Base-by-base conservation (phyloP, 108 stramenopile species). In the Discostella pseudostelligera region DNA sequence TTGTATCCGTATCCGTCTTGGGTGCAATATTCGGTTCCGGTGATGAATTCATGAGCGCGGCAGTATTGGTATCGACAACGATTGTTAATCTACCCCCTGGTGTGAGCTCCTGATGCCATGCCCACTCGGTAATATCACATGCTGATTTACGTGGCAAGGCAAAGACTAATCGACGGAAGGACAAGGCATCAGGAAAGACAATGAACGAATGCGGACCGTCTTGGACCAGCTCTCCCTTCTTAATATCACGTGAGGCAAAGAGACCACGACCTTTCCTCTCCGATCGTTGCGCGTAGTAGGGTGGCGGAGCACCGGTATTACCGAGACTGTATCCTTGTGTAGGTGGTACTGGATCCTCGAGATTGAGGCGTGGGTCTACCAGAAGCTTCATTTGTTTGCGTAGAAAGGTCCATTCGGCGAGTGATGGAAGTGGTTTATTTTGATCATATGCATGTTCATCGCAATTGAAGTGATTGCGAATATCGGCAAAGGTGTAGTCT, bases 41-140 rank as follows among this genome's bases (percentile, higher is more conserved):
- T 8, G 32, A 29, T 0, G 53, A 25, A 61, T 61, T 61, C 60
- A 46, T 61, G 0, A 54, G n/a, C 29, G 53, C 53, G 1, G 53
- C 26, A 8, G 32, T 54, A 16, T 54, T 54, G 14, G 26, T 12
- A 35, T 54, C 53, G 11, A 54, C 53, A 0, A 35, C 13, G 11
- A 54, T 35, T 5, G 7, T 29, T 11, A 54, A 6, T 1, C 13
- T 54, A 1, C 53, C 53, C 4, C 0, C 32, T 13, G 9, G 1
- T 2, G 53, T 12, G 1, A 54, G 53, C 14, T 13, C 14, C 10
- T 61, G 44, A 16, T 21, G 14, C 60, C 60, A 61, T 0, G 44
- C 44, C 60, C 60, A 61, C 24, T 46, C 44, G 24, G 40, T 46
- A 46, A 61, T 61, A 12, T 61, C 60, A 28, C 60, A 61, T 26